Percentiles rank a stretch among this genome's conserved stretches.
phyloP scores from a whole-genome alignment of 768 basidiomycete genomes.

The Tephrocybe sp. region DNA sequence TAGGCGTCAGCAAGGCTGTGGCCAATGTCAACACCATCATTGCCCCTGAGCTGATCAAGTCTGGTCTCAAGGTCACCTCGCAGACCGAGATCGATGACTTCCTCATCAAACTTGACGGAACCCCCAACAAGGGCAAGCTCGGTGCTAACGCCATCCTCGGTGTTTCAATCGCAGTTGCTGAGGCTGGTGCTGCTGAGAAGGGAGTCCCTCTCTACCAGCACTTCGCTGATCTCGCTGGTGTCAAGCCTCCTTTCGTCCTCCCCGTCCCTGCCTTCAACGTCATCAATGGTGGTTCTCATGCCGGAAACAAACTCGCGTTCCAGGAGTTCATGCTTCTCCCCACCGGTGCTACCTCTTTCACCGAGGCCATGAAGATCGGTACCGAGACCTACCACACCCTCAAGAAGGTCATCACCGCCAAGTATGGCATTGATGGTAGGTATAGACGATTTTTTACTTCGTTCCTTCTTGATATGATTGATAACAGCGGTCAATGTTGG shows the following conservation, averaged over 20 bases:
- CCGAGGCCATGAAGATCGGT: conserved; percentile 98
- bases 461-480: conserved; percentile 13
- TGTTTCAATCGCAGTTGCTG: conserved; percentile 92
- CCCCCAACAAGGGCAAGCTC: conserved; percentile 98
- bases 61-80: conserved; percentile 78
- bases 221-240: conserved; percentile 93
- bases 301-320: conserved; percentile 99
- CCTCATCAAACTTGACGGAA: conserved; percentile 97
- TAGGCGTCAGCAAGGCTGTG: conserved; percentile 93
- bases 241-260: conserved; percentile 91
- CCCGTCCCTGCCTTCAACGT: conserved; percentile 97
- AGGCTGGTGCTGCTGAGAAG: conserved; percentile 95
- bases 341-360: conserved; percentile 87
- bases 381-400: conserved; percentile 97
- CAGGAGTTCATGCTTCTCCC: conserved; percentile 99
- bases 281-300: conserved; percentile 99
- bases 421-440: conserved; percentile 97
- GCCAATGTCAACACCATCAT: conserved; percentile 91
- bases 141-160: conserved; percentile 99
- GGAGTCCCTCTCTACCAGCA: conserved; percentile 94
- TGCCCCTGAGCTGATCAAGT: conserved; percentile 84
- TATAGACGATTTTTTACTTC: conserved; percentile 9
- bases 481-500: conserved; percentile 92
- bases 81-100: conserved; percentile 98
- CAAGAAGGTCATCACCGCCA: conserved; percentile 98